Evolutionary conservation across 768 basidiomycete species (phyloP).

Genomic region (Rhizopogon salebrosus): DNA sequence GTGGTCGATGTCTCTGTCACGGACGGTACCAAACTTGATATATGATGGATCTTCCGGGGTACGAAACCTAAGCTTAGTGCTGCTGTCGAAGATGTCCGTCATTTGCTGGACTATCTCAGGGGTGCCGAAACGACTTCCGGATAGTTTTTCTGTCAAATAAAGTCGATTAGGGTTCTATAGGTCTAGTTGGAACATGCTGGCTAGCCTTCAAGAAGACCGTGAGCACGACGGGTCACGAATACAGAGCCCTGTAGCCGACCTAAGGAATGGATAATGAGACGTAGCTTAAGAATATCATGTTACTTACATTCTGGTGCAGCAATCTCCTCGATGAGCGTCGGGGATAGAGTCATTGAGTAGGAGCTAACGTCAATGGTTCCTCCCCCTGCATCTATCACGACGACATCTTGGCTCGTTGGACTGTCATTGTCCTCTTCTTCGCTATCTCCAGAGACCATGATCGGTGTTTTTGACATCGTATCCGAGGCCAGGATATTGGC

Average conservation of each 20-base stretch:
- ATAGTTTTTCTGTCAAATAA: constrained; percentile 20
- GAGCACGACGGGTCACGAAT: constrained; percentile 31
- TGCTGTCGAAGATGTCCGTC: constrained; percentile 33
- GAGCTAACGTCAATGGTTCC: constrained; percentile 39
- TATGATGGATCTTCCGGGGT: constrained; percentile 32
- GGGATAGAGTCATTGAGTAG: constrained; percentile 34
- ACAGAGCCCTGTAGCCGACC: constrained; percentile 39
- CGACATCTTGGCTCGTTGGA: constrained; percentile 28
- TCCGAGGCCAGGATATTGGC: constrained; percentile 39
- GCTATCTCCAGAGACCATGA: constrained; percentile 12
- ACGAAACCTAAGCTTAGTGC: constrained; percentile 40
- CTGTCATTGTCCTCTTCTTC: constrained; percentile 14
- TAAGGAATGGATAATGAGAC: constrained; percentile 9
- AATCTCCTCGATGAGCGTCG: constrained; percentile 35
- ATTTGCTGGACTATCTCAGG: constrained; percentile 32
- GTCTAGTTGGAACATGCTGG: constrained; percentile 9
- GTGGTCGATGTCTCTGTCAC: constrained; percentile 32
- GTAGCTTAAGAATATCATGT: not conserved
- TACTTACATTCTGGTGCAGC: constrained; percentile 30
- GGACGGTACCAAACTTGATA: constrained; percentile 35
- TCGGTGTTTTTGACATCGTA: constrained; percentile 11
- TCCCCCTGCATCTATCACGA: constrained; percentile 50
- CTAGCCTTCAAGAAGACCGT: constrained; percentile 24
- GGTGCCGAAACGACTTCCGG: constrained; percentile 25
- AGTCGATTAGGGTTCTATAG: not conserved